Conservation (phyloP, 306 rosid species). For the Albizia julibrissin region DNA sequence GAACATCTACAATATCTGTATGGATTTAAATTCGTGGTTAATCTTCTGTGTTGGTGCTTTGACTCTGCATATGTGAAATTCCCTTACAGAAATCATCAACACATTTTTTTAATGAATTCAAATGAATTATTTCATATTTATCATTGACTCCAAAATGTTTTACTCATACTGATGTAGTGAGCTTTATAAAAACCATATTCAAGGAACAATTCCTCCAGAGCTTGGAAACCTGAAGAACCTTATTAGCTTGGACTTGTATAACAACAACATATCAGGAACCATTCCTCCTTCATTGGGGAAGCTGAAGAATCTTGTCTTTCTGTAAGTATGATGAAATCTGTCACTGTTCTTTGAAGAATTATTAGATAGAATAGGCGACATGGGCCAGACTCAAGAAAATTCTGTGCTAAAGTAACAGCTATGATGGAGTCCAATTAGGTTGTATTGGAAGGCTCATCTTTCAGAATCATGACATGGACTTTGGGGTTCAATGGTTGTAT, state of each 20-base stretch:
- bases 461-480: not conserved
- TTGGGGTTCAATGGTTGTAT: not conserved
- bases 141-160: not conserved
- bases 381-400: conserved; percentile 13
- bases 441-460: not conserved
- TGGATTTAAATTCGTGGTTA: conserved; percentile 28
- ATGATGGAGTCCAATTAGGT: not conserved
- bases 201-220: conserved; percentile 83
- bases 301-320: conserved; percentile 83
- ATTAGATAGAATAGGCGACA: not conserved
- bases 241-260: conserved; percentile 88
- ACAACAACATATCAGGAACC: conserved; percentile 81
- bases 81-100: not conserved
- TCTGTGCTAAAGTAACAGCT: not conserved
- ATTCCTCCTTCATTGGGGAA: conserved; percentile 79
- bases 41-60: not conserved
- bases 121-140: conserved; percentile 10
- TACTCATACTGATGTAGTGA: conserved; percentile 58
- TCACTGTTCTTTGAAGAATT: not conserved
- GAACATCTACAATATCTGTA: conserved; percentile 90
- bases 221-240: conserved; percentile 85
- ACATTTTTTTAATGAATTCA: not conserved
- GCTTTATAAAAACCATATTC: conserved; percentile 86
- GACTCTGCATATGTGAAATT: not conserved
- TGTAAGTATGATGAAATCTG: conserved; percentile 59